Evolutionary conservation across 1,139 yeast genomes (phyloP).

Genomic region (Pneumocystis canis): DNA sequence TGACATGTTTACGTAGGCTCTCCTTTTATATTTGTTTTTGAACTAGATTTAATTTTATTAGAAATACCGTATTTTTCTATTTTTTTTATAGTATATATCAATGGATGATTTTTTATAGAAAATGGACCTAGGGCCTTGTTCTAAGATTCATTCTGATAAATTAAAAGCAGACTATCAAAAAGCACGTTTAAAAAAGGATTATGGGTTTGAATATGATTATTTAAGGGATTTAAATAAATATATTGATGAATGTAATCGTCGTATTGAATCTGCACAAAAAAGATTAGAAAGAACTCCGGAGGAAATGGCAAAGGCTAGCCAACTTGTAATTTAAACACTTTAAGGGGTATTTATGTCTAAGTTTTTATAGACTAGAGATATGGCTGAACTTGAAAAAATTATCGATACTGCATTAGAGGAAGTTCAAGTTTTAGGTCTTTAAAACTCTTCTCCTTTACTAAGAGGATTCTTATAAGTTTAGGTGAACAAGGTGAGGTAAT

Average conservation of each 20-base stretch:
- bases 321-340: not conserved
- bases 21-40: not conserved
- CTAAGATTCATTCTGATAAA: conserved; percentile 60
- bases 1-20: conserved; percentile 63
- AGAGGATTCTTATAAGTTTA: conserved; percentile 19
- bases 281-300: conserved; percentile 67
- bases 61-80: not conserved
- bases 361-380: not conserved
- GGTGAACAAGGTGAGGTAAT: conserved; percentile 37
- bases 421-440: not conserved
- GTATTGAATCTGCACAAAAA: conserved; percentile 49
- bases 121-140: conserved; percentile 71
- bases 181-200: conserved; percentile 37
- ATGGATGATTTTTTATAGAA: conserved; percentile 24
- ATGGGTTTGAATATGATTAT: conserved; percentile 46
- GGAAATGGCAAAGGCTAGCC: conserved; percentile 46
- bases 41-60: not conserved
- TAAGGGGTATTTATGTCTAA: not conserved
- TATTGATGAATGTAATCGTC: conserved; percentile 52
- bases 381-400: conserved; percentile 27
- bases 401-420: conserved; percentile 3
- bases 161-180: conserved; percentile 57
- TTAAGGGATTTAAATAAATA: conserved; percentile 38
- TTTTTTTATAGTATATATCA: not conserved
- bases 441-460: not conserved